Evolutionary conservation across 2,329 filamentous ascomycete genomes (phyloP), one percentile per base, ranked within the genome.

Genomic region (Ophiocordyceps camponoti-floridani): DNA sequence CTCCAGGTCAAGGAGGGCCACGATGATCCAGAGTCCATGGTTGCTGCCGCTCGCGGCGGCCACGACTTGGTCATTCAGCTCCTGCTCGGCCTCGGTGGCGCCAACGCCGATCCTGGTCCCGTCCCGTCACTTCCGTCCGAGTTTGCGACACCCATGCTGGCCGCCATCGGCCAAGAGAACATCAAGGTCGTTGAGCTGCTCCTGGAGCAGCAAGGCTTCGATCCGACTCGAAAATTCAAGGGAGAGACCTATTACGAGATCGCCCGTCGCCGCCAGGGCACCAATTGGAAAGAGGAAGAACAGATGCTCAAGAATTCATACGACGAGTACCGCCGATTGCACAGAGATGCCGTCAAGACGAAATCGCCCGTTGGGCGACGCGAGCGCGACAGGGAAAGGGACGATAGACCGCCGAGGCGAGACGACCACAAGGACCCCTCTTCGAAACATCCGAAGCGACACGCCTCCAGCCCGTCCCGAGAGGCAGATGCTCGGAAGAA

Each of bases 201-300:
- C 8, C 67, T 94, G 7, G 78, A 79, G 47, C 84, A 91, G 54
- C 73, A 75, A 42, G 65, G 66, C 14, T 95, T 96, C 57, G 81
- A 98, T 53, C 88, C 91, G 0, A 86, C 84, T 1, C 77, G 82
- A 46, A 73, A 79, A 26, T 80, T 79, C 52, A 79, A 79, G 52
- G 84, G 84, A 19, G 77, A 84, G 53, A 81, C 84, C 0, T 98
- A 96, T 59, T 83, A 78, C 54, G 87, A 98, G 50, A 79, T 96
- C 48, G 86, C 91, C 2, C 76, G 82, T 53, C 79, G 85, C 42
- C 78, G 86, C 38, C 79, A 79, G 51, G 89, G 91, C 0, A 84
- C 88, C 8, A 82, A 85, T 48, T 95, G 88, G 86, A 81, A 89
- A 58, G 79, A 89, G 49, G 91, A 98, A 59, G 79, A 83, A 50